Evolutionary conservation across 2,329 filamentous ascomycete species (phyloP), one percentile per base, ranked within the genome.

Genomic region (Cladophialophora bantiana): DNA sequence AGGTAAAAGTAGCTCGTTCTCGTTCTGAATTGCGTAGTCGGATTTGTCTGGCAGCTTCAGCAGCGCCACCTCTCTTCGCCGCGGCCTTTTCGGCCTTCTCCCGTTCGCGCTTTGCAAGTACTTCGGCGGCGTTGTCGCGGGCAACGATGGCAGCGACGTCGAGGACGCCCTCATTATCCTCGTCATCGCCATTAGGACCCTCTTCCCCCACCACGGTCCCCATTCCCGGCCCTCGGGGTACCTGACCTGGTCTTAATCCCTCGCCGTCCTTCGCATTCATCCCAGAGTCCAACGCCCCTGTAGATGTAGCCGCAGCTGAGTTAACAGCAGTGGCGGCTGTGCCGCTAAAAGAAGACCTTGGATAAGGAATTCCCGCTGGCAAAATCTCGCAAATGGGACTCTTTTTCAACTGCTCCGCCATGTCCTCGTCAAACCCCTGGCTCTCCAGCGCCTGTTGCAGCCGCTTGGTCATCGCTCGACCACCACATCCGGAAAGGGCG

Each of bases 391-490:
- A 87, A 45, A 90, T 88, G 34, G 81, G 81, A 70, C 84, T 89
- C 73, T 83, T 83, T 78, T 90, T 90, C 66, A 90, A 75, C 75
- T 89, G 86, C 72, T 89, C 88, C 70, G 87, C 89, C 82, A 89
- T 88, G 55, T 88, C 86, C 56, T 84, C 79, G 2, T 82, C 84
- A 71, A 89, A 87, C 0, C 84, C 84, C 71, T 86, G 86, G 1
- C 82, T 70, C 26, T 75, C 76, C 50, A 98, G 81, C 66, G 95
- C 82, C 72, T 89, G 85, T 53, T 88, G 78, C 48, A 98, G 83
- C 67, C 88, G 85, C 73, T 86, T 85, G 0, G 94, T 98, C 82
- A 98, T 92, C 1, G 90, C 88, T 73, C 97, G 91, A 59, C 95
- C 95, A 70, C 95, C 95, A 68, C 92, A 95, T 13, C 89, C 81